phyloP scores from a whole-genome alignment of 352 stramenopile species.

The Globisporangium cederbergense region DNA sequence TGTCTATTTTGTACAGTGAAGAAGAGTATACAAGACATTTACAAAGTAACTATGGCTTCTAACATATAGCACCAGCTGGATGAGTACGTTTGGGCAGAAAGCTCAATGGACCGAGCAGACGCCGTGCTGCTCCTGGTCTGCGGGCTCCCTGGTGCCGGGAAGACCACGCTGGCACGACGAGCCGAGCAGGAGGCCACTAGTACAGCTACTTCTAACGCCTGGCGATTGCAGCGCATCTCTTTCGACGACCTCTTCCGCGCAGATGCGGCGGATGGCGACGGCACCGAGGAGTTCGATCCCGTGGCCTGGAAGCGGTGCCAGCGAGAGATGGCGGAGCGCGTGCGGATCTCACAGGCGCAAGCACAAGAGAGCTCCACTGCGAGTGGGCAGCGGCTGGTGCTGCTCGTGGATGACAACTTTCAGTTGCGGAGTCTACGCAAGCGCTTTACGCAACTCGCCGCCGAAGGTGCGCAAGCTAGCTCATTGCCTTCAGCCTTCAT shows the following conservation, averaged over 20 bases:
- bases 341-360: conserved; percentile 19
- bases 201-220: not conserved
- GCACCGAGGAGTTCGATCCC: conserved; percentile 36
- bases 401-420: conserved; percentile 76
- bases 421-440: conserved; percentile 67
- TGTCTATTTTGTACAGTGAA: not conserved
- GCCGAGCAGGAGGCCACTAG: not conserved
- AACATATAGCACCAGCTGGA: not conserved
- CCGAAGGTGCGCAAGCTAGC: conserved; percentile 28
- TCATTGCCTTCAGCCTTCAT: not conserved
- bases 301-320: conserved; percentile 51
- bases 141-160: conserved; percentile 63
- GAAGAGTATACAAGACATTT: not conserved
- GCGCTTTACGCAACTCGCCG: conserved; percentile 53
- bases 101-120: not conserved
- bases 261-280: not conserved
- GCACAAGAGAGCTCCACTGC: not conserved
- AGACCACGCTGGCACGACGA: conserved; percentile 47
- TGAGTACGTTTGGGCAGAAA: too few relatives aligned
- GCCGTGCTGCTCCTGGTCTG: conserved; percentile 50
- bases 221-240: conserved; percentile 34
- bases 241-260: conserved; percentile 57
- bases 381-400: conserved; percentile 22
- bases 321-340: conserved; percentile 33
- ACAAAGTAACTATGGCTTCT: not conserved